A percentile compares a stretch with the other conserved stretches of the same genome.
Conservation (phyloP, 169 alveolate species). For the Cryptosporidium viatorum region DNA sequence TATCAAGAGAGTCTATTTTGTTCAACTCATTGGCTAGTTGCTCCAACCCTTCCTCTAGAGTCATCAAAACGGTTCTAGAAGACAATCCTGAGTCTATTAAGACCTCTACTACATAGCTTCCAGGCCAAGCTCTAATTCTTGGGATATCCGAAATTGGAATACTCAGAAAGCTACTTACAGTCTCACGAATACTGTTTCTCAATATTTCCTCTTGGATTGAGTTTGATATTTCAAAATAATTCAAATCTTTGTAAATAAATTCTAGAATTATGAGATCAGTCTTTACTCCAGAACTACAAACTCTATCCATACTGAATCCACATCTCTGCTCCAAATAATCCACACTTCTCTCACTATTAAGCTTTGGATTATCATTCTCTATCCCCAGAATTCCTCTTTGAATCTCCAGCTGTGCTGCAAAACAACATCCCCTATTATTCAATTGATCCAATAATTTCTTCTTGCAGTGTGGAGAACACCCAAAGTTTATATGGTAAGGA, state of each 20-base stretch:
- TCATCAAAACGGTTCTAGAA: slow-evolving; percentile 41
- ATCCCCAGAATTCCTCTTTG: slow-evolving; percentile 45
- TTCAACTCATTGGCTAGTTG: slow-evolving; percentile 5
- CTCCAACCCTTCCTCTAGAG: slow-evolving; percentile 9
- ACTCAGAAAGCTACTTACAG: slow-evolving; percentile 33
- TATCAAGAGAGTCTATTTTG: slow-evolving; percentile 15
- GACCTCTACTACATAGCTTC: slow-evolving; percentile 61
- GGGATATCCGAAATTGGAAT: slow-evolving; percentile 58
- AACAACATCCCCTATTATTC: slow-evolving; percentile 46
- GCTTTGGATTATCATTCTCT: slow-evolving; percentile 2
- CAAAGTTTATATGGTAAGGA: slow-evolving; percentile 44
- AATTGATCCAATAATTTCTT: slow-evolving; percentile 38
- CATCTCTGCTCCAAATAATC: slow-evolving; percentile 64
- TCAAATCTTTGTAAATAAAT: slow-evolving; percentile 29
- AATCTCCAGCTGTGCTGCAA: slow-evolving; percentile 46
- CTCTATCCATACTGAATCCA: slow-evolving; percentile 68
- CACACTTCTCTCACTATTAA: slow-evolving; percentile 42
- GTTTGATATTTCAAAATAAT: slow-evolving; percentile 64
- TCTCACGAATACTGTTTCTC: slow-evolving; percentile 44
- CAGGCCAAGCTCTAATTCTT: slow-evolving; percentile 73
- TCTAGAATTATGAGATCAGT: slow-evolving; percentile 38
- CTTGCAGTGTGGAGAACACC: slow-evolving; percentile 57
- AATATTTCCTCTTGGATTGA: slow-evolving; percentile 50
- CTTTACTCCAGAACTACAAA: slow-evolving; percentile 68
- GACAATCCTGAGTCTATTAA: slow-evolving; percentile 62